Conservation (phyloP, 306 rosid genomes). For the Castanea sativa region DNA sequence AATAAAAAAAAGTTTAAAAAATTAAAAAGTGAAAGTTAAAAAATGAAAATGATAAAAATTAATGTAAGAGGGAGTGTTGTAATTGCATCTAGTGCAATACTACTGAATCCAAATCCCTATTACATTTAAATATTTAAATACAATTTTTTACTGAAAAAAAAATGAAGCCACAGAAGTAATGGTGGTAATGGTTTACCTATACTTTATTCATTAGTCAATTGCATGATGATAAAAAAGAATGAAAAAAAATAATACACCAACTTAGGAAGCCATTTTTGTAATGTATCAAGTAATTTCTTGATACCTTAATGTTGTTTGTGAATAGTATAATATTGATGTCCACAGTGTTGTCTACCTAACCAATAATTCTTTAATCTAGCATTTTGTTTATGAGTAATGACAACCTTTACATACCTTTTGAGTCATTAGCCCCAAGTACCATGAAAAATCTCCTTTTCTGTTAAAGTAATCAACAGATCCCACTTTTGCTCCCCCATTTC, state of each 20-base stretch:
- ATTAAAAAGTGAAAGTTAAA: no score
- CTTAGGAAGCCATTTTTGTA: neutral
- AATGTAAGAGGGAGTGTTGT: no score
- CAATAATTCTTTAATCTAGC: neutral
- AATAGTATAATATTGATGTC: neutral
- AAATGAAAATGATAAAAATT: no score
- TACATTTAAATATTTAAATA: no score
- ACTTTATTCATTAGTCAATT: neutral
- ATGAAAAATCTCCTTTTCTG: constrained; percentile 25
- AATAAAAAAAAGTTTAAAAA: no score
- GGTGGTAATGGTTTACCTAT: neutral
- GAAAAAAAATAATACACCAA: constrained; percentile 6
- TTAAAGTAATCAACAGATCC: constrained; percentile 11
- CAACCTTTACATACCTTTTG: constrained; percentile 14
- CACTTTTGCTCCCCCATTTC: constrained; percentile 2
- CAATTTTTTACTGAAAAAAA: no score
- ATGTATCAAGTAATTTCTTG: neutral
- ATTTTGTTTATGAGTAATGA: constrained; percentile 12
- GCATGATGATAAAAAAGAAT: neutral
- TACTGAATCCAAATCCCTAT: no score
- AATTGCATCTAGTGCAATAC: no score
- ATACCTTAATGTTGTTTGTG: neutral
- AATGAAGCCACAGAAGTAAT: no score
- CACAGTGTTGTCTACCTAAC: constrained; percentile 1
- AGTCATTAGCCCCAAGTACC: constrained; percentile 20